Evolutionary conservation across 139 green algal genomes (phyloP).

Genomic region (Chlamydomonas urium): DNA sequence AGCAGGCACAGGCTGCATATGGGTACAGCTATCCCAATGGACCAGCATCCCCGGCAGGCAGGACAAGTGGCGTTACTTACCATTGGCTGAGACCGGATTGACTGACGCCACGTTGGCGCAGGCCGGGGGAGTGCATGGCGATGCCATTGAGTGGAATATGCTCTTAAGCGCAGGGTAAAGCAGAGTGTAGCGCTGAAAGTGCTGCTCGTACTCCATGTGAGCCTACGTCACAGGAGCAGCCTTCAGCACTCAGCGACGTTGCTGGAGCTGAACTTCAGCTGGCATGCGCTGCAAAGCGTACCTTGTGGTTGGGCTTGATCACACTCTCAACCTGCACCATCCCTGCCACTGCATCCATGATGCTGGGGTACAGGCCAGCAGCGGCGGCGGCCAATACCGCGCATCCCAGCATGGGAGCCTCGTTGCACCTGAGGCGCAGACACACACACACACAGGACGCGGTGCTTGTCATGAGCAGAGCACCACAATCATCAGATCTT

Average conservation of each 20-base stretch:
- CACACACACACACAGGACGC: no score
- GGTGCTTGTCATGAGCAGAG: no score
- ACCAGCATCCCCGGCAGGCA: no score
- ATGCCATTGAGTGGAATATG: neutral
- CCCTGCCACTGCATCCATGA: slow-evolving; percentile 28
- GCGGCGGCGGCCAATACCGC: slow-evolving; percentile 71
- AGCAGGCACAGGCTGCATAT: no score
- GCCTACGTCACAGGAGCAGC: neutral
- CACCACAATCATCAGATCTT: no score
- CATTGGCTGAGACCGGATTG: slow-evolving; percentile 3
- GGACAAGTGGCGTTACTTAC: no score
- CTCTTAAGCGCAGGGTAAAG: slow-evolving; percentile 60
- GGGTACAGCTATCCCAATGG: no score
- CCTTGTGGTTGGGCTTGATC: slow-evolving; percentile 41
- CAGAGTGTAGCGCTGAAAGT: slow-evolving; percentile 45
- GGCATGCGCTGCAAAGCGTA: neutral
- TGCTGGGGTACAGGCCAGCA: slow-evolving; percentile 41
- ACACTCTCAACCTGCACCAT: slow-evolving; percentile 58
- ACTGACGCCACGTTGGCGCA: neutral
- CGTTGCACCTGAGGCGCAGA: slow-evolving; percentile 22
- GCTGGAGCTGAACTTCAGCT: no score
- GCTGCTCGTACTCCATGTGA: slow-evolving; percentile 42
- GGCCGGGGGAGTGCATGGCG: neutral
- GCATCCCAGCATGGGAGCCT: slow-evolving; percentile 68
- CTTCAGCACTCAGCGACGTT: slow-evolving; percentile 5